Evolutionary conservation across 2,329 filamentous ascomycete genomes (phyloP).

Genomic region (Albifimbria verrucaria): DNA sequence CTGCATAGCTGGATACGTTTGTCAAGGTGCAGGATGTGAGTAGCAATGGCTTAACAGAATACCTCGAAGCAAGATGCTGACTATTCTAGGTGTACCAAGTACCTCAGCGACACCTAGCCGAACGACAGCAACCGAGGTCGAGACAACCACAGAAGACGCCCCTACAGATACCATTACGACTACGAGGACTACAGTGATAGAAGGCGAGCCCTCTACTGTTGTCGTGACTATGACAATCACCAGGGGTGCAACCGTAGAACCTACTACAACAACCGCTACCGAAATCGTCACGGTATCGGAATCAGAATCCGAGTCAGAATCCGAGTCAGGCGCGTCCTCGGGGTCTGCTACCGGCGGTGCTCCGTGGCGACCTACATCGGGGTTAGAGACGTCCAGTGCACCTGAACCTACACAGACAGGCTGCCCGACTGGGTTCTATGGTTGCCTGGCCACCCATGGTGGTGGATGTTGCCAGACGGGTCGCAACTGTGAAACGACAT

Average conservation of each 20-base stretch:
- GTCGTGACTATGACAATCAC: conserved; percentile 39
- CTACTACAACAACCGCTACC: conserved; percentile 34
- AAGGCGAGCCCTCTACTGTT: conserved; percentile 35
- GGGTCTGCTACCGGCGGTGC: conserved; percentile 34
- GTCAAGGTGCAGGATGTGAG: conserved; percentile 68
- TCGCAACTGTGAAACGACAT: conserved; percentile 76
- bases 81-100: conserved; percentile 26
- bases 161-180: conserved; percentile 31
- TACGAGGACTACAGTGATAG: conserved; percentile 33
- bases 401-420: conserved; percentile 35
- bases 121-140: conserved; percentile 9
- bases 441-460: conserved; percentile 79
- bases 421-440: conserved; percentile 90
- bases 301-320: conserved; percentile 8
- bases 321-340: conserved; percentile 32
- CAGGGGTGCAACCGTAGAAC: conserved; percentile 28
- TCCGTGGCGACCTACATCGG: conserved; percentile 42
- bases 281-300: conserved; percentile 24
- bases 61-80: conserved; percentile 4
- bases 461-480: conserved; percentile 86
- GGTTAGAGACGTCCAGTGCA: conserved; percentile 29
- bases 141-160: conserved; percentile 12
- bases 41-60: conserved; percentile 14
- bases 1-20: conserved; percentile 69
- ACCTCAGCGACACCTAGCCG: conserved; percentile 23